A percentile compares a stretch with the other conserved stretches of the same genome.
phyloP scores from a whole-genome alignment of 495 filamentous ascomycete species.

The Bacidia rubella region DNA sequence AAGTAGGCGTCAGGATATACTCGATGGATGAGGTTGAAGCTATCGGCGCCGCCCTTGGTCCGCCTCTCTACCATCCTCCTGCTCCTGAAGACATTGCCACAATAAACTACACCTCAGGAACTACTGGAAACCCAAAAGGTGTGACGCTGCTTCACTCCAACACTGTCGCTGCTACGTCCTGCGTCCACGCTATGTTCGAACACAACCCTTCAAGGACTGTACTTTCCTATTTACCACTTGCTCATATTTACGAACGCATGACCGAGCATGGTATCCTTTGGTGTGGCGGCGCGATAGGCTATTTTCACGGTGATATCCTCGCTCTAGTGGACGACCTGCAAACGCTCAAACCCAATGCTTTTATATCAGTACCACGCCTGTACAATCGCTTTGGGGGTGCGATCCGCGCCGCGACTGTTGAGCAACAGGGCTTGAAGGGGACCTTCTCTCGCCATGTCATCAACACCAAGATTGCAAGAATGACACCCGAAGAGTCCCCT shows the following conservation, averaged over 20 bases:
- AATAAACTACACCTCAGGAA: constrained; percentile 97
- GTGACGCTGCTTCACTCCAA: constrained; percentile 75
- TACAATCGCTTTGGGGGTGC: constrained; percentile 82
- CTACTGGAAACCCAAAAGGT: constrained; percentile 88
- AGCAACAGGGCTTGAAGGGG: constrained; percentile 70
- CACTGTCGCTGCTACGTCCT: constrained; percentile 58
- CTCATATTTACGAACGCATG: constrained; percentile 85
- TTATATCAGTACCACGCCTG: constrained; percentile 82
- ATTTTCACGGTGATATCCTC: constrained; percentile 86
- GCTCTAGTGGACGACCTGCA: constrained; percentile 88
- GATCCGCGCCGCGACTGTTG: constrained; percentile 62
- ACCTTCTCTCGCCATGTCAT: constrained; percentile 69
- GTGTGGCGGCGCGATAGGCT: constrained; percentile 67
- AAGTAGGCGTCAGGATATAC: constrained; percentile 61
- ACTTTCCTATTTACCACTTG: constrained; percentile 83
- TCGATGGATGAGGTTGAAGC: constrained; percentile 66
- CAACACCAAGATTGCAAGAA: constrained; percentile 60
- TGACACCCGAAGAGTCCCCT: constrained; percentile 53
- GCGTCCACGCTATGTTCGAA: constrained; percentile 38
- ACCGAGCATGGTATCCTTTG: constrained; percentile 64
- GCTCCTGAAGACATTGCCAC: constrained; percentile 67
- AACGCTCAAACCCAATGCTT: constrained; percentile 63
- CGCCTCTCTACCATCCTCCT: constrained; percentile 53
- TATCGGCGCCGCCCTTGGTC: constrained; percentile 53
- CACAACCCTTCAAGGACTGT: constrained; percentile 42